These are phyloP conservation scores for Endocarpon pusillum DNA, from an alignment of 495 filamentous ascomycete species.

Conservation along the genomic window DNA sequence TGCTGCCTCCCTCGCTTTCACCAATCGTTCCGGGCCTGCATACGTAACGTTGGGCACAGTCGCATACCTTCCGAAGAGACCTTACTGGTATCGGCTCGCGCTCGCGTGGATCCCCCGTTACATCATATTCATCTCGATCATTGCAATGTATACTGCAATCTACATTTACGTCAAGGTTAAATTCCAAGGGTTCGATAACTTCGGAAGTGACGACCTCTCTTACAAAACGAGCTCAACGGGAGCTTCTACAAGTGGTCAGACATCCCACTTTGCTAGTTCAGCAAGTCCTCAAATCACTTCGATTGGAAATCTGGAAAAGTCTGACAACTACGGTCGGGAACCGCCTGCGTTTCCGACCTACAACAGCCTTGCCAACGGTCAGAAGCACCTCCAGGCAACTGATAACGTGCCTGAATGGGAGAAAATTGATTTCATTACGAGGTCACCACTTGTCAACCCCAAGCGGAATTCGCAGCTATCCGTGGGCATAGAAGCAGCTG, in stretches of 20 bases:
- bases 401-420: neutral
- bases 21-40: conserved; percentile 30
- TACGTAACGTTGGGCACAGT: conserved; percentile 44
- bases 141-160: conserved; percentile 44
- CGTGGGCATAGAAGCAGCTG: neutral
- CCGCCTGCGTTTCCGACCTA: neutral
- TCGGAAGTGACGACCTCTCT: too few species aligned
- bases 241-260: neutral
- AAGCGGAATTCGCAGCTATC: too few species aligned
- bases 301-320: neutral
- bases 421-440: neutral
- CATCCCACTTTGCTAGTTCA: neutral
- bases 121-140: conserved; percentile 41
- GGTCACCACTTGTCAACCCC: neutral
- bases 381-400: neutral
- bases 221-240: neutral
- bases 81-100: conserved; percentile 46
- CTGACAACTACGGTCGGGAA: too few species aligned
- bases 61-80: conserved; percentile 46
- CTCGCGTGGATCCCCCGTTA: conserved; percentile 61
- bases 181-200: conserved; percentile 15
- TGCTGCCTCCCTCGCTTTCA: conserved; percentile 45
- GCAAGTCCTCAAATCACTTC: neutral
- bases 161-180: conserved; percentile 45
- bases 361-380: neutral